These are phyloP conservation scores for Turritis glabra DNA, from an alignment of 345 rosid species.

Conservation along the genomic window DNA sequence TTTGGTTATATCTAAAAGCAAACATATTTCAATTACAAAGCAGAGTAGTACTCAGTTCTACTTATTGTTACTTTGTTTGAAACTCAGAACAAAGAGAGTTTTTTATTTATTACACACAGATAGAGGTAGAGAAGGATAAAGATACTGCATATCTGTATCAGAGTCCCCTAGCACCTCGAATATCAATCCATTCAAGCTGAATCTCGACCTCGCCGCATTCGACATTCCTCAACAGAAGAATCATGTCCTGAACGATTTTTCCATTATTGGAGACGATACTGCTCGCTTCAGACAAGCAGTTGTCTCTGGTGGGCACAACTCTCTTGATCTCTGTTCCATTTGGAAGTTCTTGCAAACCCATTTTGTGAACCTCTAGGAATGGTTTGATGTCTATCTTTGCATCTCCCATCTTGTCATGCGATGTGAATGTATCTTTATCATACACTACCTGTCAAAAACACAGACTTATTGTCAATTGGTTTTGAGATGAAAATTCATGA, in stretches of 20 bases:
- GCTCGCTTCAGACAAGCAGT: slow-evolving; percentile 64
- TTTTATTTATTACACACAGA: background rate
- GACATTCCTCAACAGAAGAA: slow-evolving; percentile 55
- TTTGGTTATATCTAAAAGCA: background rate
- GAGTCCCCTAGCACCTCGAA: slow-evolving; percentile 42
- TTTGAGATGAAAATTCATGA: background rate
- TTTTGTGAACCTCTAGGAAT: slow-evolving; percentile 50
- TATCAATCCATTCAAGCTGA: slow-evolving; percentile 66
- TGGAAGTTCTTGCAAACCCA: slow-evolving; percentile 54
- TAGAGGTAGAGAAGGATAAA: background rate
- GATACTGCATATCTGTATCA: background rate
- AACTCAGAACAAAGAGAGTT: background rate
- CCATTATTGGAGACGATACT: slow-evolving; percentile 47
- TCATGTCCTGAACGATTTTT: slow-evolving; percentile 57
- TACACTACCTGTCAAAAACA: slow-evolving; percentile 51
- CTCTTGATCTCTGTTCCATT: slow-evolving; percentile 54
- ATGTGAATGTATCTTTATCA: slow-evolving; percentile 70
- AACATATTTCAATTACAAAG: slow-evolving; percentile 23
- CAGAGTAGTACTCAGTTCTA: slow-evolving; percentile 26
- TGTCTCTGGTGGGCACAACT: slow-evolving; percentile 46
- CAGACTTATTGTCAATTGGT: background rate
- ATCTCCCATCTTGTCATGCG: slow-evolving; percentile 83
- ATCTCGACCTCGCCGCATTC: slow-evolving; percentile 67
- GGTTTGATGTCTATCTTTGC: slow-evolving; percentile 64
- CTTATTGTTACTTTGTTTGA: background rate